A percentile compares a stretch with the other conserved stretches of the same genome.
Evolutionary conservation across 495 filamentous ascomycete species (phyloP).

Genomic region (Elasticomyces elasticus): DNA sequence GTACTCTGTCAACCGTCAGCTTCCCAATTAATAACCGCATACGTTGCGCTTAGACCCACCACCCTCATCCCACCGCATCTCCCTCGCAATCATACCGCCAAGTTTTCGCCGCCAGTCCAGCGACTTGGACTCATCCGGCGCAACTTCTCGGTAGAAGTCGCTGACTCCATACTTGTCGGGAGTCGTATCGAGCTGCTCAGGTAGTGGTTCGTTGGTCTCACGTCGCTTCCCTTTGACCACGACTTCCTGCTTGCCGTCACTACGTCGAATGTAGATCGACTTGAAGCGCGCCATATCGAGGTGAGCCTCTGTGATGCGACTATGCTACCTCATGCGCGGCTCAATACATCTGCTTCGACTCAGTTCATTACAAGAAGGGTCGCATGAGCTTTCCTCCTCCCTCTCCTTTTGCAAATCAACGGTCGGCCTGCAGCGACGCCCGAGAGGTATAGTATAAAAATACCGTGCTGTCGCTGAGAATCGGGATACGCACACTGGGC

Average conservation of each 20-base stretch:
- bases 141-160: constrained; percentile 39
- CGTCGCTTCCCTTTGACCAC: constrained; percentile 21
- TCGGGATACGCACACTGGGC: too few relatives aligned
- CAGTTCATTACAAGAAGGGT: too few relatives aligned
- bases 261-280: constrained; percentile 31
- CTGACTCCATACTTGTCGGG: constrained; percentile 39
- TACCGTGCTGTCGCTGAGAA: too few relatives aligned
- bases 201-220: constrained; percentile 38
- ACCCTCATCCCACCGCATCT: constrained; percentile 33
- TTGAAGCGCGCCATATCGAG: constrained; percentile 33
- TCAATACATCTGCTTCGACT: too few relatives aligned
- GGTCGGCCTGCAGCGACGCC: too few relatives aligned
- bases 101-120: constrained; percentile 48
- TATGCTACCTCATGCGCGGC: too few relatives aligned
- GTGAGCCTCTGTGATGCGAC: too few relatives aligned
- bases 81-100: constrained; percentile 41
- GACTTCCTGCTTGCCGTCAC: constrained; percentile 34
- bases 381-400: too few relatives aligned
- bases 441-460: too few relatives aligned
- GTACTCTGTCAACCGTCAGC: constrained; percentile 26
- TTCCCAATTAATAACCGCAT: too few relatives aligned
- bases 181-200: constrained; percentile 36
- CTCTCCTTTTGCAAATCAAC: too few relatives aligned
- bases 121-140: constrained; percentile 35
- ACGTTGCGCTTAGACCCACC: too few relatives aligned